Evolutionary conservation across 2,329 filamentous ascomycete genomes (phyloP).

Genomic region (Cladophialophora carrionii): DNA sequence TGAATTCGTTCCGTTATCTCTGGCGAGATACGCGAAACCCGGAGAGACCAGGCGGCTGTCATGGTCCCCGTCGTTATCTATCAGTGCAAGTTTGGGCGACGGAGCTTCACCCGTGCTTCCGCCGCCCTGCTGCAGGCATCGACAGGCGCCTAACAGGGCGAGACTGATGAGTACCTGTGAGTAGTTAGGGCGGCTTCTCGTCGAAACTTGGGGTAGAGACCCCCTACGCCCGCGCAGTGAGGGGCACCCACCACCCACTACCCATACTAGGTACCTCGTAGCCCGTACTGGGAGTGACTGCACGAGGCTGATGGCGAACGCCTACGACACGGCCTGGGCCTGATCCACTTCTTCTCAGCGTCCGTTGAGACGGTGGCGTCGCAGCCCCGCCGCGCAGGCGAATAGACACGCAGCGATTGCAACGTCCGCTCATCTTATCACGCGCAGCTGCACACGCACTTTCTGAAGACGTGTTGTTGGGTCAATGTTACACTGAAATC

Average conservation of each 20-base stretch:
- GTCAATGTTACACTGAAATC: conserved; percentile 8
- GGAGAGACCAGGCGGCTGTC: conserved; percentile 4
- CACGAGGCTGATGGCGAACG: neutral
- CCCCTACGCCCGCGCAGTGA: neutral
- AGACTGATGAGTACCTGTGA: too few species aligned
- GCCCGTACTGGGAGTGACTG: too few species aligned
- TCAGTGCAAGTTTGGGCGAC: neutral
- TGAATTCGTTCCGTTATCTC: conserved; percentile 16
- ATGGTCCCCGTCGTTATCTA: neutral
- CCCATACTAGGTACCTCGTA: too few species aligned
- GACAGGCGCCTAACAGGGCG: neutral
- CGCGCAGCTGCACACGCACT: neutral
- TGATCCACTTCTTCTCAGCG: neutral
- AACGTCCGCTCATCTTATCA: neutral
- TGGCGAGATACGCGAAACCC: conserved; percentile 14
- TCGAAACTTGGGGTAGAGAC: neutral
- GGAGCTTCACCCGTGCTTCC: neutral
- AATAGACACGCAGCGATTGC: neutral
- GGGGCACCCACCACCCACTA: neutral
- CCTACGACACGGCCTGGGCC: neutral
- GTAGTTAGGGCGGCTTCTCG: too few species aligned
- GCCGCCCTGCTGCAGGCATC: neutral
- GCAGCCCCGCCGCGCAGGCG: neutral
- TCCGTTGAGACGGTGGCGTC: conserved; percentile 8
- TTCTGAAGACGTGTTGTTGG: neutral